Conservation (phyloP, 352 stramenopile species). For the Globisporangium nodosum region DNA sequence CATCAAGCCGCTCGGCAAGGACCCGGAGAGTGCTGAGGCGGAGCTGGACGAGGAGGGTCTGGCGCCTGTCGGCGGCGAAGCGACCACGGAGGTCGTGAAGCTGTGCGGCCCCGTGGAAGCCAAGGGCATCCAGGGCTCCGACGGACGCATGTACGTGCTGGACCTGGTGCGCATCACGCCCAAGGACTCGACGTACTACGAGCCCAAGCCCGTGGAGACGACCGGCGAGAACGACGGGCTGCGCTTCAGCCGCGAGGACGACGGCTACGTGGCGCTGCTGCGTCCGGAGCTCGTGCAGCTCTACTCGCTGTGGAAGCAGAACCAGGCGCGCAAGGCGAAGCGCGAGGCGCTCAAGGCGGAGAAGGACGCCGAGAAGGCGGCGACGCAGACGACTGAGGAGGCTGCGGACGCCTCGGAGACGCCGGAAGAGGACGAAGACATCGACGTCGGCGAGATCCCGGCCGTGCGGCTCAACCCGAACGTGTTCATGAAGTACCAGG, state of each 20-base stretch:
- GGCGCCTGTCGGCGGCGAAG: constrained; percentile 32
- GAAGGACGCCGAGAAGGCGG: constrained; percentile 39
- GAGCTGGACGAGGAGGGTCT: constrained; percentile 8
- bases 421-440: constrained; percentile 37
- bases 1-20: constrained; percentile 74
- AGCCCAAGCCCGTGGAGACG: constrained; percentile 24
- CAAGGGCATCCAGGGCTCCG: constrained; percentile 93
- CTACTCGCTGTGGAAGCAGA: constrained; percentile 90
- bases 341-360: constrained; percentile 42
- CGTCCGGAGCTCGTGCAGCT: constrained; percentile 90
- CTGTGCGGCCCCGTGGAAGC: constrained; percentile 92
- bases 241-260: constrained; percentile 64
- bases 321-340: constrained; percentile 58
- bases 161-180: constrained; percentile 94
- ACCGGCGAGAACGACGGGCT: constrained; percentile 37
- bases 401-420: constrained; percentile 19
- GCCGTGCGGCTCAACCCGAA: constrained; percentile 81
- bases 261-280: constrained; percentile 88
- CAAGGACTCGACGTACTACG: constrained; percentile 92
- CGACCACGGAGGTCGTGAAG: constrained; percentile 46
- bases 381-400: constrained; percentile 21
- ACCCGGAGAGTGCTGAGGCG: constrained; percentile 21
- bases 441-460: constrained; percentile 42
- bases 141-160: constrained; percentile 92
- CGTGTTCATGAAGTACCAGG: constrained; percentile 87